These are phyloP conservation scores for Stemphylium lycopersici DNA, from an alignment of 2,329 filamentous ascomycete species.

Conservation along the genomic window DNA sequence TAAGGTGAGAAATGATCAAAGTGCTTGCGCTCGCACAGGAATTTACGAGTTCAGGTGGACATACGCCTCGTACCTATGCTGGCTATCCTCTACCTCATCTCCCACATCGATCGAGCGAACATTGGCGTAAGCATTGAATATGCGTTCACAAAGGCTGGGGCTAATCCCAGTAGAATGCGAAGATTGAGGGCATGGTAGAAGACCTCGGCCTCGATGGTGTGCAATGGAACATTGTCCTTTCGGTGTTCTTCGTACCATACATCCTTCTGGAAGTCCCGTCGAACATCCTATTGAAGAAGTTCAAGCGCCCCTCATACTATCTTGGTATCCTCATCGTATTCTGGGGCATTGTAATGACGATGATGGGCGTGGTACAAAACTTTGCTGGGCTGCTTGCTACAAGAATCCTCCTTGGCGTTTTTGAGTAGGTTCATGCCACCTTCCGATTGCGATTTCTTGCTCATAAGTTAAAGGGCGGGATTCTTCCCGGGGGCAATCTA, in stretches of 20 bases:
- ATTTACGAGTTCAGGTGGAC: slow-evolving; percentile 20
- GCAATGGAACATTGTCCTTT: slow-evolving; percentile 57
- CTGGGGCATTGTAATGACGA: slow-evolving; percentile 38
- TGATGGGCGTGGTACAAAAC: slow-evolving; percentile 31
- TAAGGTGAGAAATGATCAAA: slow-evolving; percentile 16
- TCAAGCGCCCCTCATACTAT: slow-evolving; percentile 36
- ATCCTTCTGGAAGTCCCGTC: slow-evolving; percentile 47
- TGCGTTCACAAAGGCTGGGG: not conserved
- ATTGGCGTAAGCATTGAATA: slow-evolving; percentile 53
- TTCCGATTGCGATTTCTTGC: too few relatives aligned
- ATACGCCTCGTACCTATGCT: slow-evolving; percentile 46
- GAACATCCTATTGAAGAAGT: slow-evolving; percentile 50
- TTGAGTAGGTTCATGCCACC: slow-evolving; percentile 18
- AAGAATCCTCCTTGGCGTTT: slow-evolving; percentile 31
- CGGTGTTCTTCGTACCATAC: slow-evolving; percentile 63
- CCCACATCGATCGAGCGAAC: slow-evolving; percentile 66
- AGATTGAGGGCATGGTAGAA: slow-evolving; percentile 66
- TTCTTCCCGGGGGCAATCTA: slow-evolving; percentile 48
- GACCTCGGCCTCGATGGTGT: slow-evolving; percentile 60
- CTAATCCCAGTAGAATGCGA: slow-evolving; percentile 53
- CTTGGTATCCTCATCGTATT: slow-evolving; percentile 36
- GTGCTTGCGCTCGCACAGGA: too few relatives aligned
- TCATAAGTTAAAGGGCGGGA: slow-evolving; percentile 19
- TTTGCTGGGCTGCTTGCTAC: slow-evolving; percentile 26
- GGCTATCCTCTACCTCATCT: slow-evolving; percentile 51